Percentiles rank a stretch among this genome's conserved stretches.
Evolutionary conservation across 164 flowering plant species (phyloP).

Genomic region (Hamamelis virginiana): DNA sequence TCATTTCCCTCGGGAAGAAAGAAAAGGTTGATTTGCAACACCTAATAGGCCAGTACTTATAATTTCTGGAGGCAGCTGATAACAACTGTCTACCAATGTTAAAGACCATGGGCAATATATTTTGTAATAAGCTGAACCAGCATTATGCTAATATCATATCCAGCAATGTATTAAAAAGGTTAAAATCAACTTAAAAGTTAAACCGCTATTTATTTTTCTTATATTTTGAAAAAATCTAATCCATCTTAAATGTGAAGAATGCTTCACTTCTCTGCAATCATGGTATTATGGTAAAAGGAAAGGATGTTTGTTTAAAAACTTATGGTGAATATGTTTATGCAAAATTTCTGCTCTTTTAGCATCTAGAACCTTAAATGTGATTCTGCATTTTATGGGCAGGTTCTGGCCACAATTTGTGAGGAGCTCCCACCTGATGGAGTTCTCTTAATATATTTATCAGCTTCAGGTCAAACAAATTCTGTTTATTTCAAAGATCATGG

Average conservation of each 20-base stretch:
- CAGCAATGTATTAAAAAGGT: too few relatives aligned
- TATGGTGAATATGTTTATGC: background rate
- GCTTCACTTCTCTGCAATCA: background rate
- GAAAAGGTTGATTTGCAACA: too few relatives aligned
- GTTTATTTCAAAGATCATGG: background rate
- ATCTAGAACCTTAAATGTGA: background rate
- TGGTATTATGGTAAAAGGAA: background rate
- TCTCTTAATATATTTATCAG: constrained; percentile 78
- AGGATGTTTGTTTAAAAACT: background rate
- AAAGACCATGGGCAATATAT: too few relatives aligned
- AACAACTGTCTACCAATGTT: too few relatives aligned
- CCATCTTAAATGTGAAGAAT: background rate
- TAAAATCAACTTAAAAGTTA: too few relatives aligned
- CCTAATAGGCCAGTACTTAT: too few relatives aligned
- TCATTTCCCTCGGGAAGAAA: too few relatives aligned
- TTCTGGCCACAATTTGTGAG: constrained; percentile 79
- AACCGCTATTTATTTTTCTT: background rate
- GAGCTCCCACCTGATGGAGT: constrained; percentile 88
- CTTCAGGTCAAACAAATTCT: constrained; percentile 48
- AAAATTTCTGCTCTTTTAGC: background rate
- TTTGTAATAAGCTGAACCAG: too few relatives aligned
- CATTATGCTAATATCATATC: too few relatives aligned
- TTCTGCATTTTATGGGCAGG: constrained; percentile 41
- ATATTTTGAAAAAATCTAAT: background rate
- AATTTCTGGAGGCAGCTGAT: too few relatives aligned